These are phyloP conservation scores for Mariannaea elegans DNA, from an alignment of 2,329 filamentous ascomycete species.

Conservation along the genomic window DNA sequence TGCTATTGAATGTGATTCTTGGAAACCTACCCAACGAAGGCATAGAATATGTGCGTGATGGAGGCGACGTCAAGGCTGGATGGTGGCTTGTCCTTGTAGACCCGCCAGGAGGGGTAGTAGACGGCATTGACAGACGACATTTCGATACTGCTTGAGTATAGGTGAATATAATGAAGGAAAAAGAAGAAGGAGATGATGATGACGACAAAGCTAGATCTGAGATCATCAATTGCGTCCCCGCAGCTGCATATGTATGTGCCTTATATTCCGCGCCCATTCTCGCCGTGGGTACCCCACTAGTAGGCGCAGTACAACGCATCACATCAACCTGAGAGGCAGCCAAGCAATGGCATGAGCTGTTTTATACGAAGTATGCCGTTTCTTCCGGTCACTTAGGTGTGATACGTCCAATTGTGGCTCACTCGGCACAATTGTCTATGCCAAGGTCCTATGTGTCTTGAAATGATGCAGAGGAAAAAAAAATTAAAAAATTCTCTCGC, in stretches of 20 bases:
- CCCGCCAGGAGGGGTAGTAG: conserved; percentile 73
- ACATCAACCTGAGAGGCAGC: conserved; percentile 9
- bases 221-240: neutral
- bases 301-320: neutral
- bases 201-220: neutral
- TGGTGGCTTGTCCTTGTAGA: conserved; percentile 69
- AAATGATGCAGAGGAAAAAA: no score
- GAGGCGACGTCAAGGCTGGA: conserved; percentile 63
- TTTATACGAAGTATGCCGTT: neutral
- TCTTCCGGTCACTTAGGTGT: neutral
- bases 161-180: neutral
- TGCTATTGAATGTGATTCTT: neutral
- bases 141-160: conserved; percentile 21
- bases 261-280: conserved; percentile 8
- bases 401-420: neutral
- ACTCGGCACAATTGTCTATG: no score
- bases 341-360: conserved; percentile 3
- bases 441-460: no score
- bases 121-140: conserved; percentile 49
- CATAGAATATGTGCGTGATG: conserved; percentile 72
- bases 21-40: conserved; percentile 61
- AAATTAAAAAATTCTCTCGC: no score
- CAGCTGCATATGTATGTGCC: neutral
- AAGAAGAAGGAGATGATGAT: neutral
- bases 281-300: conserved; percentile 5